phyloP scores from a whole-genome alignment of 257 asterid species.

The Penstemon davidsonii region DNA sequence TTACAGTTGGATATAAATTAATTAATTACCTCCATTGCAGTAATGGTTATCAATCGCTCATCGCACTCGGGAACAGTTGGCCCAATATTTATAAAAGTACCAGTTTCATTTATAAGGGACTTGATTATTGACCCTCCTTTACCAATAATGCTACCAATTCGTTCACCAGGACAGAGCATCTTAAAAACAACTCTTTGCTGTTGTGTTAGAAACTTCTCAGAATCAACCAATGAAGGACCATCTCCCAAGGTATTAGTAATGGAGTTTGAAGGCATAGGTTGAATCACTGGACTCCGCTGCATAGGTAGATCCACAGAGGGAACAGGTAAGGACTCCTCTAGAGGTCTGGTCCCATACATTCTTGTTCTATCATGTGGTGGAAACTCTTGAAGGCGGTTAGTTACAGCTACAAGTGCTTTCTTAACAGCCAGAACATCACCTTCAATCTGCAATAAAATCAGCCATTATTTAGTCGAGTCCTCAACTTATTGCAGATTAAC shows the following conservation, averaged over 20 bases:
- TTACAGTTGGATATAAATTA: not conserved
- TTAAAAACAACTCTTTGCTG: conserved; percentile 55
- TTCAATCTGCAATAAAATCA: conserved; percentile 49
- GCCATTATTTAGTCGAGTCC: conserved; percentile 2
- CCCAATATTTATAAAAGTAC: conserved; percentile 57
- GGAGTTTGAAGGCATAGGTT: conserved; percentile 41
- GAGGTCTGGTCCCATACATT: conserved; percentile 31
- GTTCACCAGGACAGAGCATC: conserved; percentile 61
- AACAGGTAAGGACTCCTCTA: conserved; percentile 37
- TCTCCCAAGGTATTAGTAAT: conserved; percentile 30
- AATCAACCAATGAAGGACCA: conserved; percentile 26
- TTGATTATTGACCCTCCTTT: conserved; percentile 66
- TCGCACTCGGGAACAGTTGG: conserved; percentile 48
- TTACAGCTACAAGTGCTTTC: conserved; percentile 67
- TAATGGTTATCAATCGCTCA: conserved; percentile 59
- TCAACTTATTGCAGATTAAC: conserved; percentile 2
- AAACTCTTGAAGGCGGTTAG: conserved; percentile 66
- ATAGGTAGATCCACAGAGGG: conserved; percentile 37
- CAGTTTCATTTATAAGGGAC: conserved; percentile 55
- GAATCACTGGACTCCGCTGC: conserved; percentile 39
- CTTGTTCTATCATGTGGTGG: conserved; percentile 40
- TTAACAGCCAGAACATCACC: conserved; percentile 57
- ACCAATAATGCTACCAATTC: conserved; percentile 68
- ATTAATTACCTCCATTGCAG: conserved; percentile 59
- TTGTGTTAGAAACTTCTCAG: conserved; percentile 36